A percentile compares a stretch with the other conserved stretches of the same genome.
Evolutionary conservation across 2,329 filamentous ascomycete species (phyloP).

Genomic region (Pestalotiopsis sp.): DNA sequence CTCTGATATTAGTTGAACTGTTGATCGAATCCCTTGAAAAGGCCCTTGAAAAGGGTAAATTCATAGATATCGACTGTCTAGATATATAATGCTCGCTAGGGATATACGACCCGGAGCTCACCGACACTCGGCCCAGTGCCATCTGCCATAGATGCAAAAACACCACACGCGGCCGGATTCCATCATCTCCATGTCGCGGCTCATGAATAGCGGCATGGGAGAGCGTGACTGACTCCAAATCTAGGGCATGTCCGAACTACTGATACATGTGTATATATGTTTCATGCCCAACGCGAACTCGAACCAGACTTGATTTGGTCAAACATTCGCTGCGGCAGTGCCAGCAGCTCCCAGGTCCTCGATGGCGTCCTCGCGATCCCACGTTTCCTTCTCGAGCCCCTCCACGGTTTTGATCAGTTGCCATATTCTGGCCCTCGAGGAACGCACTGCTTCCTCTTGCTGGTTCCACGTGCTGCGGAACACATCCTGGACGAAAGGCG

Average conservation of each 20-base stretch:
- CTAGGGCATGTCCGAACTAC: neutral
- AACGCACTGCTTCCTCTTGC: conserved; percentile 61
- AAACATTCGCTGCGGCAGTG: neutral
- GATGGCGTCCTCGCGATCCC: conserved; percentile 71
- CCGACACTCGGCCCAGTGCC: neutral
- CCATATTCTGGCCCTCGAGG: conserved; percentile 55
- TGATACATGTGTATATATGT: neutral
- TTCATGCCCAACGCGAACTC: neutral
- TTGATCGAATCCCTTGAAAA: no score
- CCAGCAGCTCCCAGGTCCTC: conserved; percentile 64
- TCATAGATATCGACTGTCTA: no score
- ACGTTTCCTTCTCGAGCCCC: conserved; percentile 70
- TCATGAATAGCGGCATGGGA: no score
- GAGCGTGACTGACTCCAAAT: no score
- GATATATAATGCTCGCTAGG: neutral
- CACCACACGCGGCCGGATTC: no score
- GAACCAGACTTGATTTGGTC: neutral
- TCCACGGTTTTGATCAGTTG: conserved; percentile 61
- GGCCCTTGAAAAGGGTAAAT: no score
- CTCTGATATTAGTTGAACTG: no score
- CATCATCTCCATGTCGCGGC: no score
- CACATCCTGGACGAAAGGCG: conserved; percentile 62
- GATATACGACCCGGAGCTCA: neutral
- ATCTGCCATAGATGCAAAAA: neutral
- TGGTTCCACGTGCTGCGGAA: conserved; percentile 61